These are phyloP conservation scores for Ceratocystis alfenasii DNA, from an alignment of 2,329 filamentous ascomycete species.

Conservation along the genomic window DNA sequence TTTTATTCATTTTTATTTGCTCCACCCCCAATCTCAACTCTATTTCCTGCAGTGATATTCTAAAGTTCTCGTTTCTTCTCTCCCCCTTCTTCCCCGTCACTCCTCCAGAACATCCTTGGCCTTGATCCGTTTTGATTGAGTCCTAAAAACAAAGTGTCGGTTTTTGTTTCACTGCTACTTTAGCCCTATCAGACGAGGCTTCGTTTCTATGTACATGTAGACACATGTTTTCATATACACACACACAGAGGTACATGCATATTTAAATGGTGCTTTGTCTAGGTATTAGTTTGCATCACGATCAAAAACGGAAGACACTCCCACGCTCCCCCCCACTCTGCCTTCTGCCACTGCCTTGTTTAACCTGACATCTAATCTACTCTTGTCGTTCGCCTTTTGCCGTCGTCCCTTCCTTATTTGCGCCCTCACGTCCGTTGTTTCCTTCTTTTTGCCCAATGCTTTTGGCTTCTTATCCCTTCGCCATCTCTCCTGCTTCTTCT, in stretches of 20 bases:
- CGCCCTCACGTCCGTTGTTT: background rate
- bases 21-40: slow-evolving; percentile 7
- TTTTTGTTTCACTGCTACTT: slow-evolving; percentile 13
- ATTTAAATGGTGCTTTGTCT: background rate
- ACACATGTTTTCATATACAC: slow-evolving; percentile 1
- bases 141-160: slow-evolving; percentile 3
- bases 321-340: background rate
- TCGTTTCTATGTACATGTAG: background rate
- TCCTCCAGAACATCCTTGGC: slow-evolving; percentile 7
- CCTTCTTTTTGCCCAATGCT: background rate
- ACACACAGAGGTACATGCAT: background rate
- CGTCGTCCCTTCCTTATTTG: background rate
- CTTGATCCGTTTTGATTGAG: slow-evolving; percentile 8
- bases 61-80: slow-evolving; percentile 3
- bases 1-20: background rate
- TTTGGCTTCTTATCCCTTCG: background rate
- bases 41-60: slow-evolving; percentile 11
- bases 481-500: background rate
- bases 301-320: slow-evolving; percentile 6
- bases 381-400: background rate
- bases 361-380: background rate
- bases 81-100: slow-evolving; percentile 2
- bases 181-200: slow-evolving; percentile 6
- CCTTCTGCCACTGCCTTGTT: background rate
- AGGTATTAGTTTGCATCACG: background rate